These are phyloP conservation scores for Debaryomycetaceae sp. DNA, from an alignment of 1,139 yeast species.

Conservation along the genomic window DNA sequence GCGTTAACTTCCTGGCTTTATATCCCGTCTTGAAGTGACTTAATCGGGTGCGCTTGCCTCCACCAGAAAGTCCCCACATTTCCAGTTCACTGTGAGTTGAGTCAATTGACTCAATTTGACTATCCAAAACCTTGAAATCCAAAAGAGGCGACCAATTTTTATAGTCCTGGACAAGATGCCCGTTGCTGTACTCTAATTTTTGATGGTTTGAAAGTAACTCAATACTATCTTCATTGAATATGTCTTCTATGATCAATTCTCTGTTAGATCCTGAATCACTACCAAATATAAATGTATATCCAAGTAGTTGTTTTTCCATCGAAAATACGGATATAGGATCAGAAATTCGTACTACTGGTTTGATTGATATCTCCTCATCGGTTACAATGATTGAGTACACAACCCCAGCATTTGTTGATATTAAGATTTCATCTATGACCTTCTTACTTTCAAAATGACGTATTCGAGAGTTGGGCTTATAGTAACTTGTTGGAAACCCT, in stretches of 20 bases:
- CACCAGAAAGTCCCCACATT: slow-evolving; percentile 48
- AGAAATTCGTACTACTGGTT: slow-evolving; percentile 25
- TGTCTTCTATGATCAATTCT: slow-evolving; percentile 19
- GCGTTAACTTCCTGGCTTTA: slow-evolving; percentile 22
- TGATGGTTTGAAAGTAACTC: slow-evolving; percentile 10
- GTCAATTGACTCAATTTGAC: slow-evolving; percentile 16
- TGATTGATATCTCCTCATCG: slow-evolving; percentile 9
- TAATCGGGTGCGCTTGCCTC: slow-evolving; percentile 34
- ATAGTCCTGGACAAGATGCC: slow-evolving; percentile 21
- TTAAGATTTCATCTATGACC: slow-evolving; percentile 25
- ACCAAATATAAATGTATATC: slow-evolving; percentile 27
- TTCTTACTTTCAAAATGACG: slow-evolving; percentile 2
- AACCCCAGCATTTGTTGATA: slow-evolving; percentile 42
- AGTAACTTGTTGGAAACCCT: slow-evolving; percentile 40
- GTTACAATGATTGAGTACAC: slow-evolving; percentile 29
- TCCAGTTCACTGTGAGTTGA: slow-evolving; percentile 28
- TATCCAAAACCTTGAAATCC: slow-evolving; percentile 37
- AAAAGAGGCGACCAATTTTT: slow-evolving; percentile 51
- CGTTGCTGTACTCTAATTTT: slow-evolving; percentile 11
- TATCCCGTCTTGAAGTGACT: slow-evolving; percentile 41
- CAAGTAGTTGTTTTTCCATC: slow-evolving; percentile 17
- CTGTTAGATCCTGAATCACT: slow-evolving; percentile 35
- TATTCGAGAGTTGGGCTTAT: slow-evolving; percentile 19
- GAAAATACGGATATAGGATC: slow-evolving; percentile 35
- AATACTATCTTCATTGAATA: slow-evolving; percentile 12